Conservation (phyloP, 495 filamentous ascomycete genomes). For the Neurospora sp. region DNA sequence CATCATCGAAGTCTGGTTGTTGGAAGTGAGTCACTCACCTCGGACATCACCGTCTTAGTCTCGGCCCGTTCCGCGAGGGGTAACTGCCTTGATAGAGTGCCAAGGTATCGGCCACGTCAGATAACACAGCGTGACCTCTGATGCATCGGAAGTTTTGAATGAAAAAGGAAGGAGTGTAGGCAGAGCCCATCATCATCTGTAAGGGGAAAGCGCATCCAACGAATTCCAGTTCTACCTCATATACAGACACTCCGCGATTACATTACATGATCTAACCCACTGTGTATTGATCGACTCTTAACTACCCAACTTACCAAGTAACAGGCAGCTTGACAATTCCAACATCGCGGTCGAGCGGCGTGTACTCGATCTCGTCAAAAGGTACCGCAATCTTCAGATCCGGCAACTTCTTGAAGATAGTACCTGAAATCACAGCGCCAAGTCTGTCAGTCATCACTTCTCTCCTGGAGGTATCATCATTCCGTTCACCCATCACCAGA, state of each 20-base stretch:
- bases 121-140: not conserved
- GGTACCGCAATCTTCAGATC: constrained; percentile 27
- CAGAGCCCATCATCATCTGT: not conserved
- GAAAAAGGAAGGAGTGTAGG: not conserved
- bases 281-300: not conserved
- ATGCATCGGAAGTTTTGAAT: not conserved
- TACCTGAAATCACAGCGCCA: constrained; percentile 10
- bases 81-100: not conserved
- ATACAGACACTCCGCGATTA: not conserved
- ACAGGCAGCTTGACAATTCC: constrained; percentile 29
- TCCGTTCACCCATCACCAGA: no score
- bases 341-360: constrained; percentile 26
- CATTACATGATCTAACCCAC: not conserved
- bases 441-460: not conserved
- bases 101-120: not conserved
- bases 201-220: not conserved
- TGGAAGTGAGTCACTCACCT: not conserved
- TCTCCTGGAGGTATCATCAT: no score
- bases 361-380: constrained; percentile 27
- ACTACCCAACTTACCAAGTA: constrained; percentile 8
- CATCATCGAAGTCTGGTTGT: not conserved
- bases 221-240: not conserved
- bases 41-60: not conserved
- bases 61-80: not conserved
- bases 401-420: constrained; percentile 22